Conservation (phyloP, 225 moss, liverwort and hornwort species). For the Physcomitrellopsis africana region DNA sequence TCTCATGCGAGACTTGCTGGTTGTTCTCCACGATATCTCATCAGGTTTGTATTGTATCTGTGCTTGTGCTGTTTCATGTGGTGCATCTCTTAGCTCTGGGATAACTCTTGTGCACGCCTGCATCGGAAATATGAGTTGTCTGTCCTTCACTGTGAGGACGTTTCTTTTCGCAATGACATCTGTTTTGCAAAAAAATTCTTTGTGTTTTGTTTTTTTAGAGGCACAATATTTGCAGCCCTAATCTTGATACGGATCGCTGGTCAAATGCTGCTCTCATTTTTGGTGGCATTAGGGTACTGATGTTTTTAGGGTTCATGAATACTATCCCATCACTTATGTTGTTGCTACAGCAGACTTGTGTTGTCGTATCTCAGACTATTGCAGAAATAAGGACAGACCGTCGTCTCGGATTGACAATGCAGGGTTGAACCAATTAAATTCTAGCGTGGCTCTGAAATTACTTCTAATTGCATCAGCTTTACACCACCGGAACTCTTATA, state of each 20-base stretch:
- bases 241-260: conserved; percentile 20
- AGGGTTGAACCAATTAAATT: not conserved
- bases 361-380: not conserved
- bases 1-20: conserved; percentile 44
- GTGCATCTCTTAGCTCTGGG: not conserved
- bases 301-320: conserved; percentile 42
- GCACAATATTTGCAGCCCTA: not conserved
- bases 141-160: too few relatives aligned
- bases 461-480: conserved; percentile 8
- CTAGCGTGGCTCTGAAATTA: conserved; percentile 3
- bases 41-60: conserved; percentile 36
- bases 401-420: conserved; percentile 14
- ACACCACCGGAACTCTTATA: conserved; percentile 17
- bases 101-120: not conserved
- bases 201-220: not conserved
- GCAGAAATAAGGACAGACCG: not conserved
- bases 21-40: conserved; percentile 47
- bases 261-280: not conserved
- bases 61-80: not conserved
- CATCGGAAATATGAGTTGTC: conserved; percentile 11
- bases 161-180: conserved; percentile 6
- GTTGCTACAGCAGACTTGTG: not conserved
- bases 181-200: conserved; percentile 17
- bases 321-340: not conserved
- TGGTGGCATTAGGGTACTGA: conserved; percentile 17